A percentile compares a stretch with the other conserved stretches of the same genome.
Evolutionary conservation across 2,329 filamentous ascomycete species (phyloP).

Genomic region (Alternaria arbusti): DNA sequence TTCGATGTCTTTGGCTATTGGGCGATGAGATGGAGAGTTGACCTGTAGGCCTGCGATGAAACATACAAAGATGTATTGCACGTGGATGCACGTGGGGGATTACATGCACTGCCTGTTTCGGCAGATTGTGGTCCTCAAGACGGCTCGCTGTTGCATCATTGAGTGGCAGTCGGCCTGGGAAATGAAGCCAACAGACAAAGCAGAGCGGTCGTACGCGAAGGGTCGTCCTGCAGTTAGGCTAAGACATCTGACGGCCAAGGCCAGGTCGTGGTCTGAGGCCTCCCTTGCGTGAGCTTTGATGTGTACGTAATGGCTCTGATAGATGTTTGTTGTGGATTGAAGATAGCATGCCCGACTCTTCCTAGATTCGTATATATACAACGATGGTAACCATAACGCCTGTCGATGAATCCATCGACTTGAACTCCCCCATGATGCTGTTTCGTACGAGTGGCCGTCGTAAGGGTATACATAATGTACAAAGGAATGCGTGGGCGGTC

Average conservation of each 20-base stretch:
- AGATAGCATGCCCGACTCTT: conserved; percentile 5
- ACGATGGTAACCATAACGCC: conserved; percentile 22
- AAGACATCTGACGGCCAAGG: neutral
- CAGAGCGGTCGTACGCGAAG: neutral
- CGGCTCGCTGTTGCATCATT: neutral
- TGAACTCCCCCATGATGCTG: conserved; percentile 27
- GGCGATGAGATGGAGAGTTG: conserved; percentile 6
- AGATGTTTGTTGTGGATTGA: neutral
- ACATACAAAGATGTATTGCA: conserved; percentile 5
- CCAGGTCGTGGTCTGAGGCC: neutral
- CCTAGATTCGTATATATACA: conserved; percentile 19
- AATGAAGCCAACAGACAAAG: conserved; percentile 1
- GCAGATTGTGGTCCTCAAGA: neutral
- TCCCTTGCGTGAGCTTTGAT: neutral
- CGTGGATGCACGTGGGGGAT: conserved; percentile 9
- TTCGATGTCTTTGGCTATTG: conserved; percentile 3
- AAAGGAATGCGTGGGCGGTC: conserved; percentile 10
- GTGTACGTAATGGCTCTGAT: neutral
- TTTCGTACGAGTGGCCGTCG: conserved; percentile 12
- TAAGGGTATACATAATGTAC: conserved; percentile 37
- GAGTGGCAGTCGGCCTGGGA: neutral
- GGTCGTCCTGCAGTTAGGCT: neutral
- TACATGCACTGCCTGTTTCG: conserved; percentile 8
- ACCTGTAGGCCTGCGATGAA: conserved; percentile 18
- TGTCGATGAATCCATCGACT: conserved; percentile 22